phyloP scores from a whole-genome alignment of 305 asterid genomes.

The Fraxinus albicans region DNA sequence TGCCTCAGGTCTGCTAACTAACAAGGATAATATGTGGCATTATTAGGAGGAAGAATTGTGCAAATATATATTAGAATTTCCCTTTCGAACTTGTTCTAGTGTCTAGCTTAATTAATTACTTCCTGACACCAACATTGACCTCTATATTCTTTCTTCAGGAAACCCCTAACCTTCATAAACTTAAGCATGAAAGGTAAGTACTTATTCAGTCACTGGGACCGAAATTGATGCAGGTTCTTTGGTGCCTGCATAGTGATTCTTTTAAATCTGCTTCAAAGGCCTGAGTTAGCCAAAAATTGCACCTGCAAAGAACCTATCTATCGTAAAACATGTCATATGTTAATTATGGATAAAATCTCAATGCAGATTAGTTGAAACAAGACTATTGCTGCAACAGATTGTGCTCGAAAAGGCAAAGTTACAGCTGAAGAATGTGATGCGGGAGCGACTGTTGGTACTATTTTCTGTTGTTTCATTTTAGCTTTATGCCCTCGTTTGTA shows the following conservation, averaged over 20 bases:
- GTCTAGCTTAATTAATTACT: constrained; percentile 19
- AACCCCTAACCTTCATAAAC: constrained; percentile 37
- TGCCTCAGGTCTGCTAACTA: constrained; percentile 58
- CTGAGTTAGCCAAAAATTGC: constrained; percentile 19
- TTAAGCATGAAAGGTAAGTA: constrained; percentile 59
- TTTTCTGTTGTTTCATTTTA: constrained; percentile 26
- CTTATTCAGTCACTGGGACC: constrained; percentile 18
- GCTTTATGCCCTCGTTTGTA: constrained; percentile 1
- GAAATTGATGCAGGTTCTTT: constrained; percentile 1
- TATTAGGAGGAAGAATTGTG: constrained; percentile 12
- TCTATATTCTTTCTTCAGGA: constrained; percentile 50
- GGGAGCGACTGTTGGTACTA: constrained; percentile 68
- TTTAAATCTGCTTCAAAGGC: constrained; percentile 18
- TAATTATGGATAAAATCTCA: constrained; percentile 29
- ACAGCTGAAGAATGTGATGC: constrained; percentile 64
- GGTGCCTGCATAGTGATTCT: constrained; percentile 25
- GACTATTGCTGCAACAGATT: constrained; percentile 51
- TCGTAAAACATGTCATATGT: background rate
- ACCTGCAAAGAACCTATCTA: background rate
- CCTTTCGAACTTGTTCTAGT: constrained; percentile 17
- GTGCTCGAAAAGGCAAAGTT: constrained; percentile 65
- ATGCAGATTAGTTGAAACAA: constrained; percentile 66
- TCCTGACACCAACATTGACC: constrained; percentile 23
- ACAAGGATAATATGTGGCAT: constrained; percentile 18
- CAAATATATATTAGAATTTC: constrained; percentile 13